Base-by-base conservation (phyloP, 1,139 yeast species). In the Geotrichum klebahnii region DNA sequence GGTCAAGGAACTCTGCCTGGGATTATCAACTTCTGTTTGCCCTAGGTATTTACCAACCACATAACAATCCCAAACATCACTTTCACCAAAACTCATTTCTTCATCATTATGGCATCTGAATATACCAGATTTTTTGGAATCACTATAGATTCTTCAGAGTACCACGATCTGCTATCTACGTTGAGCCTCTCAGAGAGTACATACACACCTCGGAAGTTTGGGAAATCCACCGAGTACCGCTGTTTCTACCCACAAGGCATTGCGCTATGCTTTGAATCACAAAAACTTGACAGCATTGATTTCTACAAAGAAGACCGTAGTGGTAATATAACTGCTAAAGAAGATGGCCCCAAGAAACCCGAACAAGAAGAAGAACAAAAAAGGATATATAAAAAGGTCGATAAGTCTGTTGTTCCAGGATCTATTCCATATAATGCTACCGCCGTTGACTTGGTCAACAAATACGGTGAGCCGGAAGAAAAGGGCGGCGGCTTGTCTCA, bases 381-480 rank as follows among this genome's bases (percentile, higher is more conserved):
- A 42, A 41, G 38, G 14, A 14, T 38, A 5, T 53, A 54, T 50
- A 41, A 40, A 9, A 19, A 51, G 1, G 62, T 59, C 1, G 48
- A 38, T 20, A 36, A 23, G 1, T 31, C 46, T 2, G 33, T 53
- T 8, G 46, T 59, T 3, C 63, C 65, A 0, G 28, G 26, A 1
- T 47, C 48, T 23, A 50, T 62, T 23, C 47, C 44, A 0, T 51
- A 37, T 19, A 40, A 51, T 14, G 52, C 57, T 6, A 60, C 61
- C 0, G 64, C 59, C n/a, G 54, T 55, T 31, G 53, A 60, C 26
- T 46, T 62, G 36, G 62, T 63, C 1, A 56, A 57, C 20, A 48
- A 34, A 45, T 57, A 56, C 41, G 66, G 66, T 4, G 67, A 63
- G 46, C 67, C 67, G 1, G 16, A 33, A 0, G 63, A 61, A 32